phyloP scores from a whole-genome alignment of 2,329 filamentous ascomycete genomes.

The Talaromyces sp. region DNA sequence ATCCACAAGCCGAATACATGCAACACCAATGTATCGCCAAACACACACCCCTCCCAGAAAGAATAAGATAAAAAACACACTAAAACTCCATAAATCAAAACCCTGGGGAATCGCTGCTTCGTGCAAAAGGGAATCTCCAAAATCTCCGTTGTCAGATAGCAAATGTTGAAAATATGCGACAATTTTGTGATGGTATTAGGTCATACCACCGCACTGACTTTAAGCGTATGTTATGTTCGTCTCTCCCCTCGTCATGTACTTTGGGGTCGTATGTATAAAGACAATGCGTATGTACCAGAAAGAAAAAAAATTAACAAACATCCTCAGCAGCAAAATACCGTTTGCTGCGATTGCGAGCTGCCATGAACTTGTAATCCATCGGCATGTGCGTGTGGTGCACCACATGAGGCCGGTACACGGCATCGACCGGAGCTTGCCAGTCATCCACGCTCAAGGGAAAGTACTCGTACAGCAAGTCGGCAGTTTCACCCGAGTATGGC shows the following conservation, averaged over 20 bases:
- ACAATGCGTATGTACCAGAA: background rate
- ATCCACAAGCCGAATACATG: background rate
- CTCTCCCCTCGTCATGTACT: background rate
- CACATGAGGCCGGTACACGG: constrained; percentile 84
- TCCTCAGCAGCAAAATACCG: constrained; percentile 66
- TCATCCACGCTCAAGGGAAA: constrained; percentile 88
- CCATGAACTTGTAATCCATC: constrained; percentile 64
- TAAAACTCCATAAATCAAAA: background rate
- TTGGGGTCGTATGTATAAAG: background rate
- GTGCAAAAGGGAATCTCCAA: background rate
- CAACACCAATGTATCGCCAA: background rate
- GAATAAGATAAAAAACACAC: background rate
- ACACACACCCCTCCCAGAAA: background rate
- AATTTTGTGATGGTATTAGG: background rate
- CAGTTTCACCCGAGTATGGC: constrained; percentile 56
- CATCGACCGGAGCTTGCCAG: constrained; percentile 85
- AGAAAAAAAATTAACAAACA: constrained; percentile 24
- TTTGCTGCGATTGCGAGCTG: constrained; percentile 61
- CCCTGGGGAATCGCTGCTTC: background rate
- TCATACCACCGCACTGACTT: background rate
- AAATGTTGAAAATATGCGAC: background rate
- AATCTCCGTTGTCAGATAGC: background rate
- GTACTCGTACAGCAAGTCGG: constrained; percentile 87
- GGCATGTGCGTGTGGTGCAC: constrained; percentile 78
- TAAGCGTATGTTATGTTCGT: background rate